Conservation (phyloP, 2,329 filamentous ascomycete genomes). For the Pseudogymnoascus sp. region DNA sequence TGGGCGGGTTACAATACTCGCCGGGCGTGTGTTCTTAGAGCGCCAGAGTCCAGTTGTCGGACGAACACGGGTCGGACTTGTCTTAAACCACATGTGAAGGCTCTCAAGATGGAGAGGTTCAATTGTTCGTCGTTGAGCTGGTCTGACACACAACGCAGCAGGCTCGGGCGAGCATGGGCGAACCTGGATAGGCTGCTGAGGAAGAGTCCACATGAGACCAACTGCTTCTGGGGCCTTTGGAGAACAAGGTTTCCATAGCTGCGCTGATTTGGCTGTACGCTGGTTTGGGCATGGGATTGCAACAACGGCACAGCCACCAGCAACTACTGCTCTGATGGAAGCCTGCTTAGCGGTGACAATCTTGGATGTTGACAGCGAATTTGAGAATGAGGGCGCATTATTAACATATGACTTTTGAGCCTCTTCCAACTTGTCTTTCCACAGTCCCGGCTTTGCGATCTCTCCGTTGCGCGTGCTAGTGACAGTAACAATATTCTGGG, state of each 20-base stretch:
- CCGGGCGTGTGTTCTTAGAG: slow-evolving; percentile 21
- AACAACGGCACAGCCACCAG: not conserved
- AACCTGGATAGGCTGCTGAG: slow-evolving; percentile 12
- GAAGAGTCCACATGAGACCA: slow-evolving; percentile 23
- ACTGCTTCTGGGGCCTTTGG: not conserved
- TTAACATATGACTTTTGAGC: not conserved
- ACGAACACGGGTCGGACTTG: slow-evolving; percentile 13
- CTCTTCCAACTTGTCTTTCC: slow-evolving; percentile 6
- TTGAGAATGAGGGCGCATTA: not conserved
- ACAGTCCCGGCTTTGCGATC: not conserved
- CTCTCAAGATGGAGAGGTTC: slow-evolving; percentile 20
- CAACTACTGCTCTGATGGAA: slow-evolving; percentile 5
- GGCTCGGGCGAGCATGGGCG: slow-evolving; percentile 16
- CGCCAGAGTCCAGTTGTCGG: slow-evolving; percentile 24
- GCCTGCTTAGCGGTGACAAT: not conserved
- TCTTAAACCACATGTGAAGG: slow-evolving; percentile 24
- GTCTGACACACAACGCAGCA: slow-evolving; percentile 24
- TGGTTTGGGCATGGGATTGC: not conserved
- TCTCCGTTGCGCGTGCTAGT: not conserved
- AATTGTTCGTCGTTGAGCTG: slow-evolving; percentile 17
- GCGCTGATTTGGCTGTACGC: not conserved
- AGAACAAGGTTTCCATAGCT: not conserved
- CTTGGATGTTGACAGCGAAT: not conserved
- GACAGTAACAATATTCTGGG: not conserved
- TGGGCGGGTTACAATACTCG: slow-evolving; percentile 32